Evolutionary conservation across 2,329 filamentous ascomycete genomes (phyloP).

Genomic region (Pezicula rhizophila): DNA sequence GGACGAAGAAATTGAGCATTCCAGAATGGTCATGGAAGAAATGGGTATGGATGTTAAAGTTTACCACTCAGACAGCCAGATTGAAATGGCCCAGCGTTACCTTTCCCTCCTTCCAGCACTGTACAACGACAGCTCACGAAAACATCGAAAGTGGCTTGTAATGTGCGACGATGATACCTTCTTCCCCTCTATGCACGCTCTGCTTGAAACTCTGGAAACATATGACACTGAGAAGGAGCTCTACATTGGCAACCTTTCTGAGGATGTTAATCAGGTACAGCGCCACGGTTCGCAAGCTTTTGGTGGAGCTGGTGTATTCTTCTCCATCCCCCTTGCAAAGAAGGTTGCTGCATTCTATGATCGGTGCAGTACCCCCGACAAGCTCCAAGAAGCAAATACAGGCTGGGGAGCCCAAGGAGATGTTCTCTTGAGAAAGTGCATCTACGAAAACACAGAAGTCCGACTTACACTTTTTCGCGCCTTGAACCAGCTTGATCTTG

Average conservation of each 20-base stretch:
- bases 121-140: slow-evolving; percentile 44
- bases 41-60: slow-evolving; percentile 53
- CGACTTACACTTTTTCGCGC: slow-evolving; percentile 23
- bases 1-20: slow-evolving; percentile 43
- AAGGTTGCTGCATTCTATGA: slow-evolving; percentile 40
- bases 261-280: slow-evolving; percentile 24
- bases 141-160: slow-evolving; percentile 35
- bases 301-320: slow-evolving; percentile 26
- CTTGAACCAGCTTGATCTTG: slow-evolving; percentile 25
- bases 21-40: slow-evolving; percentile 38
- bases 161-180: slow-evolving; percentile 29
- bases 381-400: slow-evolving; percentile 48
- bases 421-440: slow-evolving; percentile 25
- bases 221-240: slow-evolving; percentile 20
- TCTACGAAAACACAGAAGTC: slow-evolving; percentile 26
- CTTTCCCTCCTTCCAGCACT: slow-evolving; percentile 48
- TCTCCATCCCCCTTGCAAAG: slow-evolving; percentile 35
- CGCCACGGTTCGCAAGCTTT: slow-evolving; percentile 27
- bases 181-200: slow-evolving; percentile 24
- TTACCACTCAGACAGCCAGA: slow-evolving; percentile 44
- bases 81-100: slow-evolving; percentile 54
- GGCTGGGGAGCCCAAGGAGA: slow-evolving; percentile 46
- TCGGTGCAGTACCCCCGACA: slow-evolving; percentile 41
- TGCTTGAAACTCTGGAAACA: slow-evolving; percentile 17
- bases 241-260: slow-evolving; percentile 27